Evolutionary conservation across 208 protist species (phyloP).

Genomic region (Acanthamoeba royreba): DNA sequence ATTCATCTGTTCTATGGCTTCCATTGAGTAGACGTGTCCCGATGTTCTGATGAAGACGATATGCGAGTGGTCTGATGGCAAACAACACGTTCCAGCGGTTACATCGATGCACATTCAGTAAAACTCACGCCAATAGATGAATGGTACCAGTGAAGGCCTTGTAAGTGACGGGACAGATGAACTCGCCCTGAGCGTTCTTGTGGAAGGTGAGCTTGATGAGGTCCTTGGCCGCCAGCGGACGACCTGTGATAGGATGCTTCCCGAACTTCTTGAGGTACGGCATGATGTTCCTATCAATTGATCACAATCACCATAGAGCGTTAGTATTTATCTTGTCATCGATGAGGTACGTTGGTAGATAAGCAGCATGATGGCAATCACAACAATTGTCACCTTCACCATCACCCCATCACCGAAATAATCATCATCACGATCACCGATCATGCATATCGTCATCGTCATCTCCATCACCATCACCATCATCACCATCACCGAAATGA

Average conservation of each 20-base stretch:
- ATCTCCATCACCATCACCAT: too few species aligned
- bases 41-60: slow-evolving; percentile 81
- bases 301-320: slow-evolving; percentile 61
- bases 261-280: slow-evolving; percentile 82
- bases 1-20: slow-evolving; percentile 86
- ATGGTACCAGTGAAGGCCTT: slow-evolving; percentile 85
- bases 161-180: slow-evolving; percentile 83
- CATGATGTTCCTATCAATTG: slow-evolving; percentile 79
- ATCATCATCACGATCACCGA: too few species aligned
- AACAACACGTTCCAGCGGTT: too few species aligned
- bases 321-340: too few species aligned
- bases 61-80: slow-evolving; percentile 69
- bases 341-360: too few species aligned
- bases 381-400: too few species aligned
- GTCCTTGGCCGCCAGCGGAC: slow-evolving; percentile 75
- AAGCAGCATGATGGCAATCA: too few species aligned
- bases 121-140: too few species aligned
- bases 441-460: too few species aligned
- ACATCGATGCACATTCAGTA: too few species aligned
- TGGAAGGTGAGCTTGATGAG: slow-evolving; percentile 78
- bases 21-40: slow-evolving; percentile 86
- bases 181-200: slow-evolving; percentile 74
- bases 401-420: too few species aligned
- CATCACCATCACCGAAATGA: too few species aligned
- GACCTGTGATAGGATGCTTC: slow-evolving; percentile 80